These are phyloP conservation scores for Xylariales sp. DNA, from an alignment of 2,329 filamentous ascomycete species.

Conservation along the genomic window DNA sequence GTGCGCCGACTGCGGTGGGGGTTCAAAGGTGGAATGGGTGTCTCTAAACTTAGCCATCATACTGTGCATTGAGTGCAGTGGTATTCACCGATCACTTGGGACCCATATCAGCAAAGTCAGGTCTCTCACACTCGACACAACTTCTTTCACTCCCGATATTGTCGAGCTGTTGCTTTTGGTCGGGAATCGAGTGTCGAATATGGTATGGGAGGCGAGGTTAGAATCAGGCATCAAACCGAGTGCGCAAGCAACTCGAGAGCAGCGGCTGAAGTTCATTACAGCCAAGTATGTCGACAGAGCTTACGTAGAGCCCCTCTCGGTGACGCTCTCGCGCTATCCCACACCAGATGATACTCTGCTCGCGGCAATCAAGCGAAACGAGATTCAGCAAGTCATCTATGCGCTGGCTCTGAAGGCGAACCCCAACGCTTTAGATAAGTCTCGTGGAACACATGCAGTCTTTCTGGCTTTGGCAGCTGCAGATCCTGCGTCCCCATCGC, in stretches of 20 bases:
- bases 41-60: slow-evolving; percentile 97
- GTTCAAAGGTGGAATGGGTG: slow-evolving; percentile 95
- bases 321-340: slow-evolving; percentile 69
- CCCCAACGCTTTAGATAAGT: slow-evolving; percentile 81
- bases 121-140: slow-evolving; percentile 90
- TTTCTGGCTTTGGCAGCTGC: slow-evolving; percentile 90
- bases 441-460: slow-evolving; percentile 80
- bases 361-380: slow-evolving; percentile 92
- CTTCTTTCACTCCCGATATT: slow-evolving; percentile 94
- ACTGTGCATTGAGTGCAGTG: slow-evolving; percentile 95
- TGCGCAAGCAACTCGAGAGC: slow-evolving; percentile 77
- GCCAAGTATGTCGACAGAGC: slow-evolving; percentile 85
- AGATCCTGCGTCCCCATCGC: slow-evolving; percentile 76
- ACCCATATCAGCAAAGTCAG: slow-evolving; percentile 98
- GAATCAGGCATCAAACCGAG: slow-evolving; percentile 70
- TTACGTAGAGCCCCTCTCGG: slow-evolving; percentile 74
- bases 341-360: slow-evolving; percentile 85
- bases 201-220: slow-evolving; percentile 88
- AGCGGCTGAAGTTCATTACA: slow-evolving; percentile 91
- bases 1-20: slow-evolving; percentile 92
- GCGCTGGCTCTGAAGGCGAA: slow-evolving; percentile 82
- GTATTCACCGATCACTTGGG: slow-evolving; percentile 91
- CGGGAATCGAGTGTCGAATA: slow-evolving; percentile 92
- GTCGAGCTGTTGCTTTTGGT: slow-evolving; percentile 88
- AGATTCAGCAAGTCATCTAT: slow-evolving; percentile 89